phyloP scores from a whole-genome alignment of 192 early-diverging fungal genomes.

The Gamsiella multidivaricata region DNA sequence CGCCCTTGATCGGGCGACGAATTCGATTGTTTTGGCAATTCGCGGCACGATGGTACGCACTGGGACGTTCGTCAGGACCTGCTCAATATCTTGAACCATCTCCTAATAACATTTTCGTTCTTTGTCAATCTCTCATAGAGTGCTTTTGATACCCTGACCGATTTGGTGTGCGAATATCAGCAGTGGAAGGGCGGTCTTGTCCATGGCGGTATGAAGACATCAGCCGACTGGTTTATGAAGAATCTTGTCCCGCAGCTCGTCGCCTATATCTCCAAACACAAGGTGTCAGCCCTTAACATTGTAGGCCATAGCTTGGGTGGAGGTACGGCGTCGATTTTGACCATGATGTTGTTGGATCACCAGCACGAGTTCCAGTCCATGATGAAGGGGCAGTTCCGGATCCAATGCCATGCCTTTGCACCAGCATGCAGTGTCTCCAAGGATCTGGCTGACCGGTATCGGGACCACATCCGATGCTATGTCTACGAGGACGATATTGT shows the following conservation, averaged over 20 bases:
- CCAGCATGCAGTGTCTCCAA: conserved; percentile 59
- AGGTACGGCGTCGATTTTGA: conserved; percentile 75
- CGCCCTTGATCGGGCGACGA: conserved; percentile 68
- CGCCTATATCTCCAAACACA: conserved; percentile 65
- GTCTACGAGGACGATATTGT: conserved; percentile 68
- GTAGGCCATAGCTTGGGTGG: conserved; percentile 82
- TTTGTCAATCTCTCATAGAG: conserved; percentile 55
- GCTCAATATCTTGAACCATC: no score
- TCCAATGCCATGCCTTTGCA: conserved; percentile 63
- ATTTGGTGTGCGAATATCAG: conserved; percentile 80
- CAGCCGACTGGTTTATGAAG: conserved; percentile 78
- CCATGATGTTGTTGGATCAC: conserved; percentile 76
- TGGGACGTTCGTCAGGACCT: background rate
- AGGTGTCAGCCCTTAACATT: conserved; percentile 66
- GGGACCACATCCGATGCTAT: conserved; percentile 63
- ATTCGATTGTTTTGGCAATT: conserved; percentile 74
- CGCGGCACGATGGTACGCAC: conserved; percentile 73
- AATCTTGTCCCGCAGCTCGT: conserved; percentile 72
- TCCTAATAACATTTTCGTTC: no score
- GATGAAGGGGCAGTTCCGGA: conserved; percentile 55
- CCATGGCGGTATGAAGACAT: conserved; percentile 79
- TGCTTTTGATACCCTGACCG: conserved; percentile 77
- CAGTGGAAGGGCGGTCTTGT: conserved; percentile 82
- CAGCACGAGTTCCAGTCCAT: conserved; percentile 59
- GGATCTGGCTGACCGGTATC: conserved; percentile 61